These are phyloP conservation scores for Saccharomyces mikatae DNA, from an alignment of 805 yeast species.

Conservation along the genomic window DNA sequence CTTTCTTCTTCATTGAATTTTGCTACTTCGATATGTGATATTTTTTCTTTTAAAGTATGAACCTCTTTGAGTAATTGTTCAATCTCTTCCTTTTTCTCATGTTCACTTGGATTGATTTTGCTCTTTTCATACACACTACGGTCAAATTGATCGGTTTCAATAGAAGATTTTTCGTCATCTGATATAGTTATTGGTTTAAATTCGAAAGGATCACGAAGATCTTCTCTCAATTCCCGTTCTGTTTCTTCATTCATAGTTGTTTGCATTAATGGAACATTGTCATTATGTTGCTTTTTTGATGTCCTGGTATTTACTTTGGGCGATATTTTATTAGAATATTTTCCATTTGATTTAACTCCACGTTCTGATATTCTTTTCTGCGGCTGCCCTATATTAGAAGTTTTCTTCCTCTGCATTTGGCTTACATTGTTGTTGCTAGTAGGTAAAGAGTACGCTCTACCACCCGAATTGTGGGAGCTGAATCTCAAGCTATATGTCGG, in stretches of 20 bases:
- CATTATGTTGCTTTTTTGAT: background rate
- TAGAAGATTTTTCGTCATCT: background rate
- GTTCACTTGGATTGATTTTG: background rate
- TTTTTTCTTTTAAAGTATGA: background rate
- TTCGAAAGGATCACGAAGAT: slow-evolving; percentile 1
- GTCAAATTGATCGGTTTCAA: background rate
- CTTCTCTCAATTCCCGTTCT: slow-evolving; percentile 18
- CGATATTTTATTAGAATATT: background rate
- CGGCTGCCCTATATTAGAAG: background rate
- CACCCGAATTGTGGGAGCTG: background rate
- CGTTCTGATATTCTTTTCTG: background rate
- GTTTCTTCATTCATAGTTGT: slow-evolving; percentile 21
- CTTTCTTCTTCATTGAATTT: background rate
- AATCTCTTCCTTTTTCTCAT: background rate
- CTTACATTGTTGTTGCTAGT: background rate
- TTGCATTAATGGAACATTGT: slow-evolving; percentile 12
- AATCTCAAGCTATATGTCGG: background rate
- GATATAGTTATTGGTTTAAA: background rate
- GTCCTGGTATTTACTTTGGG: background rate
- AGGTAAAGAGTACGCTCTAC: background rate
- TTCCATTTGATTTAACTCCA: background rate
- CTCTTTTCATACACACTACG: background rate
- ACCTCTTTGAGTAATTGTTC: background rate
- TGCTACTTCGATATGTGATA: background rate
- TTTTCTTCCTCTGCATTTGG: background rate